Evolutionary conservation across 1,139 yeast genomes (phyloP).

Genomic region (Kodamaea plutei): DNA sequence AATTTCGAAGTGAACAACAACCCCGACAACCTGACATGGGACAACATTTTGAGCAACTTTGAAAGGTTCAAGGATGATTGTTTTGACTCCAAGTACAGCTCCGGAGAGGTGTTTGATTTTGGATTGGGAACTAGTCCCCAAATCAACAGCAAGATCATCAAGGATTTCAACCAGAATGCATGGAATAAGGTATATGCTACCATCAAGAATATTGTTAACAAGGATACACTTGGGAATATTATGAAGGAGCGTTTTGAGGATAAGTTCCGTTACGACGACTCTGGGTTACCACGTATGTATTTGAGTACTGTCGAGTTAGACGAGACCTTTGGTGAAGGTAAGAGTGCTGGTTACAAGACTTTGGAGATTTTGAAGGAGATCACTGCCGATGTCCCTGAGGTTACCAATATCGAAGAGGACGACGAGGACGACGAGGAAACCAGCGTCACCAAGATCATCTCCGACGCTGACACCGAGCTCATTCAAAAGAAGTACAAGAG

Average conservation of each 20-base stretch:
- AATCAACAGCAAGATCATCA: constrained; percentile 38
- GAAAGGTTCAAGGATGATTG: constrained; percentile 29
- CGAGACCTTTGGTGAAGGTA: constrained; percentile 40
- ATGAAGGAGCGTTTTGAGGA: constrained; percentile 76
- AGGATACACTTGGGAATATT: constrained; percentile 52
- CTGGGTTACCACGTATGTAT: constrained; percentile 83
- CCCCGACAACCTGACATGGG: constrained; percentile 61
- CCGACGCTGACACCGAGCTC: constrained; percentile 53
- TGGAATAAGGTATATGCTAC: constrained; percentile 65
- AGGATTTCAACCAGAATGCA: constrained; percentile 47
- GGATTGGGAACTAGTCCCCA: constrained; percentile 52
- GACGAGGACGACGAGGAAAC: constrained; percentile 31
- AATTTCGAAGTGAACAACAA: constrained; percentile 29
- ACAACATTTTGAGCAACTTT: constrained; percentile 48
- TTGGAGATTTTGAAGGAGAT: constrained; percentile 8
- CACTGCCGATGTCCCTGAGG: constrained; percentile 5
- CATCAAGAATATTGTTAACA: constrained; percentile 56
- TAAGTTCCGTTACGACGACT: constrained; percentile 73
- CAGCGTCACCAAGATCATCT: constrained; percentile 47
- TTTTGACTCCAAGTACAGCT: constrained; percentile 15
- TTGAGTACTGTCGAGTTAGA: constrained; percentile 73
- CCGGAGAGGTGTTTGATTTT: constrained; percentile 47
- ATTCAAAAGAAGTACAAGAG: constrained; percentile 63
- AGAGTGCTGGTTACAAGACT: constrained; percentile 6
- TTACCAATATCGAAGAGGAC: constrained; percentile 30